Percentiles rank a stretch among this genome's conserved stretches.
Evolutionary conservation across 345 rosid genomes (phyloP).

Genomic region (Brassica juncea): DNA sequence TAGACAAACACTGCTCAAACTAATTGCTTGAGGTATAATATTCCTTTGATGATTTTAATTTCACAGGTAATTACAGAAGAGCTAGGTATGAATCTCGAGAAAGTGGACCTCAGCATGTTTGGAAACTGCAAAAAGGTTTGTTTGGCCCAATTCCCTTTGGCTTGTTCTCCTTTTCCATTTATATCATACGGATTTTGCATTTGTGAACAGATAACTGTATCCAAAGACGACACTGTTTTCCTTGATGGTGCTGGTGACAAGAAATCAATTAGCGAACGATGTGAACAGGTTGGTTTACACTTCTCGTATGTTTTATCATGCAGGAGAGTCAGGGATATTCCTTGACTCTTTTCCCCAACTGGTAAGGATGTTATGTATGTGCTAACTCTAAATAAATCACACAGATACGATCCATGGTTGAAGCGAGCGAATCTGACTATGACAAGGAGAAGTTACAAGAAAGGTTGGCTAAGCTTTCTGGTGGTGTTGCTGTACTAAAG

Average conservation of each 20-base stretch:
- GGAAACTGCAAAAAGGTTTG: conserved; percentile 91
- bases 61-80: conserved; percentile 86
- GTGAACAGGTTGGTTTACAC: conserved; percentile 51
- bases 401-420: conserved; percentile 77
- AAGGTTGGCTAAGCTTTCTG: conserved; percentile 92
- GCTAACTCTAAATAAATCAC: neutral
- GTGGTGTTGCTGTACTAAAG: conserved; percentile 98
- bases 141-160: neutral
- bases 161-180: neutral
- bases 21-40: conserved; percentile 1
- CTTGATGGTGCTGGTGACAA: conserved; percentile 98
- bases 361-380: neutral
- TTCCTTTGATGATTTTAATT: neutral
- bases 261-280: conserved; percentile 79
- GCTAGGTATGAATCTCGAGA: conserved; percentile 92
- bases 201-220: conserved; percentile 58
- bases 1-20: neutral
- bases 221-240: conserved; percentile 86
- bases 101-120: conserved; percentile 78
- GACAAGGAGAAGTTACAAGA: conserved; percentile 96
- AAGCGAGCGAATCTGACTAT: conserved; percentile 84
- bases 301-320: neutral
- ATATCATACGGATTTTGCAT: conserved; percentile 5
- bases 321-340: neutral
- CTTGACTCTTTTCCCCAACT: neutral